Conservation (phyloP, 192 early-diverging fungal species). For the Dissophora ornata region DNA sequence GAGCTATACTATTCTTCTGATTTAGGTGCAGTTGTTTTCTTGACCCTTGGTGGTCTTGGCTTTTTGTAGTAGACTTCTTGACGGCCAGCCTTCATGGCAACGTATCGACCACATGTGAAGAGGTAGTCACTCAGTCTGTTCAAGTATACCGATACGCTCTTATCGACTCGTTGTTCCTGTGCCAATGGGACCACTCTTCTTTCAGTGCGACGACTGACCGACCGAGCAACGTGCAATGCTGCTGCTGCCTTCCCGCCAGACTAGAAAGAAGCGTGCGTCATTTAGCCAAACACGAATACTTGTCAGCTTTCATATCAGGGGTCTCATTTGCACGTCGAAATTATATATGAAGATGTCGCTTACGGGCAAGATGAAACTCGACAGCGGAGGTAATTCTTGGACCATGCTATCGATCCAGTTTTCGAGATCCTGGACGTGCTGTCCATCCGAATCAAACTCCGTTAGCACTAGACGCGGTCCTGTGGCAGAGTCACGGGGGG, state of each 20-base stretch:
- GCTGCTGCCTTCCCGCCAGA: slow-evolving; percentile 89
- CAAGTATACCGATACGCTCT: slow-evolving; percentile 70
- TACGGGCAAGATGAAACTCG: slow-evolving; percentile 89
- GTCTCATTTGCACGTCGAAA: too few species aligned
- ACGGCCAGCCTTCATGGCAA: slow-evolving; percentile 75
- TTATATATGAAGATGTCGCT: too few species aligned
- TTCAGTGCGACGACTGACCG: slow-evolving; percentile 85
- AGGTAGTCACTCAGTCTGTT: slow-evolving; percentile 89
- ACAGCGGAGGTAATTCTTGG: slow-evolving; percentile 75
- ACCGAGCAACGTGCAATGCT: slow-evolving; percentile 82
- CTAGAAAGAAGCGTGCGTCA: slow-evolving; percentile 56
- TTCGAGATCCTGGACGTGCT: slow-evolving; percentile 73
- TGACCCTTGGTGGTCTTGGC: slow-evolving; percentile 28
- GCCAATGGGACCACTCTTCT: slow-evolving; percentile 78
- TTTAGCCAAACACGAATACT: too few species aligned
- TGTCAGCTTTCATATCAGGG: too few species aligned
- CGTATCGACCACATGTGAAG: slow-evolving; percentile 86
- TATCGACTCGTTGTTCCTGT: slow-evolving; percentile 66
- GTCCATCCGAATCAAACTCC: slow-evolving; percentile 78
- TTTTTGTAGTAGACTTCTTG: slow-evolving; percentile 80
- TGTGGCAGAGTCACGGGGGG: slow-evolving; percentile 71
- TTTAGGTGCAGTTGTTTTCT: slow-evolving; percentile 7
- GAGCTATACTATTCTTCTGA: slow-evolving; percentile 1
- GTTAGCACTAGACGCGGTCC: slow-evolving; percentile 74
- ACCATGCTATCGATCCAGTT: slow-evolving; percentile 87